Conservation (phyloP, 768 basidiomycete species). For the Naganishia antarctica region DNA sequence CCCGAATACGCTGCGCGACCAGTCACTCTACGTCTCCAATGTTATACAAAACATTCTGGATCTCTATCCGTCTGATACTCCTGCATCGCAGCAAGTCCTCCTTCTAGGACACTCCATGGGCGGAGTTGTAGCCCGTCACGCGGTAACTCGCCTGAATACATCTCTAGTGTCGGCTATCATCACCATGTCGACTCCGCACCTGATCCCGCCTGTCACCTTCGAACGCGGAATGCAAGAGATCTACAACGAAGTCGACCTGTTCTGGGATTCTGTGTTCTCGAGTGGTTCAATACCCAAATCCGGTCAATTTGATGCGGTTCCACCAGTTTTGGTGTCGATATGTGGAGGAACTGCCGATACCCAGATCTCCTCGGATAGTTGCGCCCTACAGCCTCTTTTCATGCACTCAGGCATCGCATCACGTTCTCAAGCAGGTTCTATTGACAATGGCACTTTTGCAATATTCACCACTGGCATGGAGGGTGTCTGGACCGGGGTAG, state of each 20-base stretch:
- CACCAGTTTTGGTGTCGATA: constrained; percentile 66
- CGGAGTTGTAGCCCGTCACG: constrained; percentile 75
- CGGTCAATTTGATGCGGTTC: constrained; percentile 52
- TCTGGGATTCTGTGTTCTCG: constrained; percentile 39
- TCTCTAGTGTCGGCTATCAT: constrained; percentile 60
- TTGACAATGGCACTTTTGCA: constrained; percentile 52
- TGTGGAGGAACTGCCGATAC: constrained; percentile 88
- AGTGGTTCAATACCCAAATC: constrained; percentile 43
- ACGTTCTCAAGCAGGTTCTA: constrained; percentile 50
- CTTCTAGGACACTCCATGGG: constrained; percentile 97
- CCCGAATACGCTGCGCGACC: constrained; percentile 75
- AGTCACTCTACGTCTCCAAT: constrained; percentile 67
- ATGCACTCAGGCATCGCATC: background rate
- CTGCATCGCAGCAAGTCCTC: constrained; percentile 57
- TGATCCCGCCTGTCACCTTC: constrained; percentile 78
- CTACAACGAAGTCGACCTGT: constrained; percentile 54
- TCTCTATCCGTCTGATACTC: constrained; percentile 55
- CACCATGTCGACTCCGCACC: constrained; percentile 95
- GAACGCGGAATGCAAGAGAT: constrained; percentile 73
- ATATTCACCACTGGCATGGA: constrained; percentile 82
- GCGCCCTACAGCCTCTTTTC: constrained; percentile 56
- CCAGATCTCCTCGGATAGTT: constrained; percentile 87
- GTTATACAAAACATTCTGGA: constrained; percentile 75
- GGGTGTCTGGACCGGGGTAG: constrained; percentile 91
- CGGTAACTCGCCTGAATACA: constrained; percentile 60